Evolutionary conservation across 2,329 filamentous ascomycete species (phyloP).

Genomic region (Emydomyces testavorans): DNA sequence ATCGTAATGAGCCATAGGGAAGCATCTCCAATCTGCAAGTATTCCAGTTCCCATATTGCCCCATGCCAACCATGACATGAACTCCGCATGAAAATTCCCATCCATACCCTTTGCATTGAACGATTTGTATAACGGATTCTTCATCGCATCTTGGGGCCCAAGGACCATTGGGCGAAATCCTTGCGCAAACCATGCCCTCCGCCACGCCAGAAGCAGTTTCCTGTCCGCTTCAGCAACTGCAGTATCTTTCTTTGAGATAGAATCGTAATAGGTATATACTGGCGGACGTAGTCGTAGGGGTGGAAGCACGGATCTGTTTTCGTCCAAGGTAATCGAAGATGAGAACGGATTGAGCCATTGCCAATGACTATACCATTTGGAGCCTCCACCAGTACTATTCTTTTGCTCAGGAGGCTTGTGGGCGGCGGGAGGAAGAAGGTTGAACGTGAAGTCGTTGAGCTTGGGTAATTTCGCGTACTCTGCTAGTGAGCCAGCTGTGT

Average conservation of each 20-base stretch:
- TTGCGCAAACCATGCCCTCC: slow-evolving; percentile 88
- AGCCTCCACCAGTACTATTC: slow-evolving; percentile 66
- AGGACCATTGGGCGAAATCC: slow-evolving; percentile 80
- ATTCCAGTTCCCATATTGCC: slow-evolving; percentile 78
- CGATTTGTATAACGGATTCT: slow-evolving; percentile 65
- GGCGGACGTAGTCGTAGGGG: slow-evolving; percentile 57
- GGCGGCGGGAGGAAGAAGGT: slow-evolving; percentile 59
- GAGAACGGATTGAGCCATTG: slow-evolving; percentile 88
- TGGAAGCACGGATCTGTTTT: slow-evolving; percentile 72
- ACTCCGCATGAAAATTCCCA: slow-evolving; percentile 52
- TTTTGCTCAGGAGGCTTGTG: slow-evolving; percentile 63
- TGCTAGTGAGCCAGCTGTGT: slow-evolving; percentile 19
- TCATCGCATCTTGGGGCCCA: slow-evolving; percentile 65
- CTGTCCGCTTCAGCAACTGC: slow-evolving; percentile 61
- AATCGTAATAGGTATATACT: slow-evolving; percentile 87
- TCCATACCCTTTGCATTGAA: slow-evolving; percentile 51
- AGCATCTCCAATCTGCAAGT: slow-evolving; percentile 62
- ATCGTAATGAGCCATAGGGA: slow-evolving; percentile 70
- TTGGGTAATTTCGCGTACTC: slow-evolving; percentile 33
- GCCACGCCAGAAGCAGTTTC: slow-evolving; percentile 72
- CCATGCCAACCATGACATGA: slow-evolving; percentile 87
- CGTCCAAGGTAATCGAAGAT: slow-evolving; percentile 64
- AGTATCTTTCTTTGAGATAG: slow-evolving; percentile 50
- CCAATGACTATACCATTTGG: slow-evolving; percentile 79
- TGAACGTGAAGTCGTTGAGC: slow-evolving; percentile 44